phyloP scores from a whole-genome alignment of 1,284 basidiomycete species.

The Ustanciosporium gigantosporum region DNA sequence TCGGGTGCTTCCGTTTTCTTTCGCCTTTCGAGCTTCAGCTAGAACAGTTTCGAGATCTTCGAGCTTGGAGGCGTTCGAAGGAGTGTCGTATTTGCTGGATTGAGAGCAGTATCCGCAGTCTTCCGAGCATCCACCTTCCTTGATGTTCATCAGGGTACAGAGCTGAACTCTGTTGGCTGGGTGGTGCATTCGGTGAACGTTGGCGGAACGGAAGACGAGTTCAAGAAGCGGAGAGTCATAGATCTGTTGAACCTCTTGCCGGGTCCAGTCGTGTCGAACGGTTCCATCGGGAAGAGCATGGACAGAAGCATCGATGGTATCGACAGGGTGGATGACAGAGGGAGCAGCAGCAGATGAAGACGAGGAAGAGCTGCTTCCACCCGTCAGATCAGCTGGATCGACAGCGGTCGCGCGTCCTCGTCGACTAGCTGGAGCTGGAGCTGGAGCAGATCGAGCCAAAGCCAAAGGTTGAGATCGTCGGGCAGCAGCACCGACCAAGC shows the following conservation, averaged over 20 bases:
- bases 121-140: constrained; percentile 85
- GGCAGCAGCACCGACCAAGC: constrained; percentile 13
- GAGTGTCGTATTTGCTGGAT: constrained; percentile 85
- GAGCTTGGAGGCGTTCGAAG: constrained; percentile 83
- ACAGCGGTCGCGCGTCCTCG: constrained; percentile 40
- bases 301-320: neutral
- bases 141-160: constrained; percentile 98
- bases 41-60: constrained; percentile 91
- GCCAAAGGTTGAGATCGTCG: constrained; percentile 13
- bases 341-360: constrained; percentile 1
- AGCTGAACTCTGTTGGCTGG: constrained; percentile 89
- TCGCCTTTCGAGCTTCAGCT: constrained; percentile 75
- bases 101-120: constrained; percentile 99
- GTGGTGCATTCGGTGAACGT: constrained; percentile 81
- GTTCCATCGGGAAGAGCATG: constrained; percentile 10
- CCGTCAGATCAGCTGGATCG: constrained; percentile 27
- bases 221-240: constrained; percentile 58
- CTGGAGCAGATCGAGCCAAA: constrained; percentile 1
- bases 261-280: constrained; percentile 50
- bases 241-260: constrained; percentile 51
- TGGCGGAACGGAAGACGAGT: constrained; percentile 62
- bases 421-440: constrained; percentile 11
- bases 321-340: too few relatives aligned
- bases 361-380: constrained; percentile 5
- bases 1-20: constrained; percentile 91